phyloP scores from a whole-genome alignment of 2,329 filamentous ascomycete species.

The Cercospora zeina region DNA sequence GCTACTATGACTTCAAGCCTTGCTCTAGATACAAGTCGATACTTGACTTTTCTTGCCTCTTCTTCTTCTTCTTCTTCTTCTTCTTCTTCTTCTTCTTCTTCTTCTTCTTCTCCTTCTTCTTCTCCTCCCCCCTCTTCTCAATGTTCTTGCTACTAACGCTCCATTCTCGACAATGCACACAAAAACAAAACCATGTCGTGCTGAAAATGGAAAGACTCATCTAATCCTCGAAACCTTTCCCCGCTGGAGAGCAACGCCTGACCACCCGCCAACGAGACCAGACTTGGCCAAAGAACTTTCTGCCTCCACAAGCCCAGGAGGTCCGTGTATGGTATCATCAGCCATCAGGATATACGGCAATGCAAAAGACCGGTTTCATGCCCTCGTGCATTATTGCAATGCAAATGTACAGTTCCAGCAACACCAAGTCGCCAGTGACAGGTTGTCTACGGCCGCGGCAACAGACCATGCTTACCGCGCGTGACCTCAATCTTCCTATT shows the following conservation, averaged over 20 bases:
- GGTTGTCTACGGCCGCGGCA: not conserved
- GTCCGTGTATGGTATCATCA: constrained; percentile 30
- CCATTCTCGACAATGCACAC: not conserved
- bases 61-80: not conserved
- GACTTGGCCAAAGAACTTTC: constrained; percentile 22
- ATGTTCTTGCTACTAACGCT: not conserved
- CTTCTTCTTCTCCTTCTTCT: not conserved
- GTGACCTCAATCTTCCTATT: constrained; percentile 17
- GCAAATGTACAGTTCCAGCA: constrained; percentile 27
- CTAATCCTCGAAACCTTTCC: constrained; percentile 7
- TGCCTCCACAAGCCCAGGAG: constrained; percentile 24
- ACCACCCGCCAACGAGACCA: constrained; percentile 8
- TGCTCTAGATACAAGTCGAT: not conserved
- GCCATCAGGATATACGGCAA: constrained; percentile 25
- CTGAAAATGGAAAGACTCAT: constrained; percentile 17
- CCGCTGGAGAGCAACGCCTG: constrained; percentile 15
- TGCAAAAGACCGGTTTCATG: constrained; percentile 25
- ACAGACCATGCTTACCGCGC: constrained; percentile 23
- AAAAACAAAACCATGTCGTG: constrained; percentile 19
- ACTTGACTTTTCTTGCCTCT: not conserved
- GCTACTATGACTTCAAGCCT: not conserved
- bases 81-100: too few species aligned
- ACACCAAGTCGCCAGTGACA: constrained; percentile 15
- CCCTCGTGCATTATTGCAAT: constrained; percentile 24
- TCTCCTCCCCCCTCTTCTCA: not conserved